Conservation (phyloP, 2,329 filamentous ascomycete species). For the Botrytis medusae region DNA sequence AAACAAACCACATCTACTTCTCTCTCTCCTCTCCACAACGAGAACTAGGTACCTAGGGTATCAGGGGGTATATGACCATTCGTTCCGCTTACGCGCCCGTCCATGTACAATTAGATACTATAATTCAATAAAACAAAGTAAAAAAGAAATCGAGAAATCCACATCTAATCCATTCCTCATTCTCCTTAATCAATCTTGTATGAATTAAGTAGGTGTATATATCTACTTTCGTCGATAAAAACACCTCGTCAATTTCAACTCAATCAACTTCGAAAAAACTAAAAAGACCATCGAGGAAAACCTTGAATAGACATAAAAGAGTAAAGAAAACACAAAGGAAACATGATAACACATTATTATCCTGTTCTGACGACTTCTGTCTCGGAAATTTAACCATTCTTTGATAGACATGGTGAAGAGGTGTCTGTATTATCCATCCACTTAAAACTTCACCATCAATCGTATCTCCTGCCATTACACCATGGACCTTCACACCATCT, state of each 20-base stretch:
- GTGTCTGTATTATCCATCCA: constrained; percentile 3
- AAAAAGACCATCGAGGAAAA: constrained; percentile 8
- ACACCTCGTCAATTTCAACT: background rate
- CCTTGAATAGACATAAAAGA: constrained; percentile 4
- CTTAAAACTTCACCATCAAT: background rate
- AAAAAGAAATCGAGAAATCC: background rate
- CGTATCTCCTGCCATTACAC: constrained; percentile 34
- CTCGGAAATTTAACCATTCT: background rate
- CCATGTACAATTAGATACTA: constrained; percentile 2
- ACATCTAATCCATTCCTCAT: background rate
- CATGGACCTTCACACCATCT: constrained; percentile 23
- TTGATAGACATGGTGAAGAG: background rate
- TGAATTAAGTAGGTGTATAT: background rate
- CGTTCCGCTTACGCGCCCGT: constrained; percentile 3
- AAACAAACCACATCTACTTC: background rate
- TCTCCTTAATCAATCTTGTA: background rate
- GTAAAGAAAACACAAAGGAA: constrained; percentile 17
- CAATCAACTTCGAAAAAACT: background rate
- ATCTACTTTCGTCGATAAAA: background rate
- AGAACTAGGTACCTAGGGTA: constrained; percentile 13
- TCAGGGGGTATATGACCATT: constrained; percentile 14
- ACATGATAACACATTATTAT: constrained; percentile 18
- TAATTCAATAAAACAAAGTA: constrained; percentile 1
- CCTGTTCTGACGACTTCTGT: constrained; percentile 5
- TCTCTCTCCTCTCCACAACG: background rate